Evolutionary conservation across 805 yeast species (phyloP).

Genomic region (Pichia scutulata): DNA sequence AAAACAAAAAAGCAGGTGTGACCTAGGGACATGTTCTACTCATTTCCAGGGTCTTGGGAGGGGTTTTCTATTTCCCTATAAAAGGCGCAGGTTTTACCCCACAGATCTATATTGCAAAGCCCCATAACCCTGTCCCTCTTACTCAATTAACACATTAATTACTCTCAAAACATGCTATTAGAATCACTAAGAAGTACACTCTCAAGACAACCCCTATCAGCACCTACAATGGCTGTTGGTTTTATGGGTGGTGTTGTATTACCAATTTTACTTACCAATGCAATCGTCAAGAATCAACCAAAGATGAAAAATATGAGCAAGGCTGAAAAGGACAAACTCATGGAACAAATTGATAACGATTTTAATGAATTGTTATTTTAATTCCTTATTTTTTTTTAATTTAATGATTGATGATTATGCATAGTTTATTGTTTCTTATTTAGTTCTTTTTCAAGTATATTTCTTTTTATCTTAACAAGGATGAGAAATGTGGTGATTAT

Average conservation of each 20-base stretch:
- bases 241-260: conserved; percentile 15
- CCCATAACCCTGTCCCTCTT: too few relatives aligned
- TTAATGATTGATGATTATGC: not conserved
- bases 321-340: not conserved
- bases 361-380: not conserved
- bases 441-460: not conserved
- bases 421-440: not conserved
- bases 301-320: not conserved
- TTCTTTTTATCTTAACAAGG: not conserved
- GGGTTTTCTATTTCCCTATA: too few relatives aligned
- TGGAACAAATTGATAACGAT: conserved; percentile 1
- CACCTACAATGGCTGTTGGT: conserved; percentile 14
- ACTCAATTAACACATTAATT: not conserved
- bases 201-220: conserved; percentile 6
- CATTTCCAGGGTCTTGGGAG: not conserved
- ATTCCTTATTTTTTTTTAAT: not conserved
- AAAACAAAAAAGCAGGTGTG: not conserved
- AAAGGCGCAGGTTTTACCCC: not conserved
- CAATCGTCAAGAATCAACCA: conserved; percentile 6
- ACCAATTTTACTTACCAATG: conserved; percentile 13
- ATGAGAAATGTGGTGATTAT: not conserved
- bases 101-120: too few relatives aligned
- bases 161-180: not conserved
- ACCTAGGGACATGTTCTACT: not conserved
- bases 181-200: not conserved